Base-by-base conservation (phyloP, 305 asterid genomes). In the Withania somnifera region DNA sequence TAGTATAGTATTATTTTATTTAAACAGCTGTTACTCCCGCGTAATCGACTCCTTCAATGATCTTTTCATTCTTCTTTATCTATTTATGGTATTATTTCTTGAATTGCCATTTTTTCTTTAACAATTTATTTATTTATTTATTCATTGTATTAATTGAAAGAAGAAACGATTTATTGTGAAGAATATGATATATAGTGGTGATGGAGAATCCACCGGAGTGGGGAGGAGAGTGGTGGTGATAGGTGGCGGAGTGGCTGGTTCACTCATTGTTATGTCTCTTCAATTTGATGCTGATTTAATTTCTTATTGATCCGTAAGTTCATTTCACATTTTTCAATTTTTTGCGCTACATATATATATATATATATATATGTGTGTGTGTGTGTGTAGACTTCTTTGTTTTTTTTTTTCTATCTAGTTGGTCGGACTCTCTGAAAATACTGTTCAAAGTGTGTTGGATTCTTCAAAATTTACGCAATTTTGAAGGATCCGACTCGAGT, bases 141-240 rank as follows among this genome's bases (percentile, higher is more conserved):
- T 1, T 30, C n/a, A 30, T 30, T 30, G 4, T 30, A 30, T 30
- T 30, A 30, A 30, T 4, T 30, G 4, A 30, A 30, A 2, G 34
- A 30, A 30, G 34, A 4, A 1, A 30, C 2, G 3, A 30, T n/a
- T 30, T 30, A 30, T 30, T 26, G 38, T 26, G 11, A 13, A 5
- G 10, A 13, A 69, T 3, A 42, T 40, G 36, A 11, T 3, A 6
- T 34, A 34, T 22, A 20, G 36, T 69, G 78, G 32, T 11, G 1
- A 78, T 80, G 83, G 83, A 87, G 81, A 81, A 71, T 77, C 82
- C 87, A 54, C 79, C 88, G 87, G 93, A 88, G 83, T 30, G 85
- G 86, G 97, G 91, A 93, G 90, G 89, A 88, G 93, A 82, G 95
- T 92, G 88, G 97, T 90, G 88, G 94, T 94, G 78, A 87, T 94